Evolutionary conservation across 495 filamentous ascomycete species (phyloP).

Genomic region (Saxispiralis lemnorum): DNA sequence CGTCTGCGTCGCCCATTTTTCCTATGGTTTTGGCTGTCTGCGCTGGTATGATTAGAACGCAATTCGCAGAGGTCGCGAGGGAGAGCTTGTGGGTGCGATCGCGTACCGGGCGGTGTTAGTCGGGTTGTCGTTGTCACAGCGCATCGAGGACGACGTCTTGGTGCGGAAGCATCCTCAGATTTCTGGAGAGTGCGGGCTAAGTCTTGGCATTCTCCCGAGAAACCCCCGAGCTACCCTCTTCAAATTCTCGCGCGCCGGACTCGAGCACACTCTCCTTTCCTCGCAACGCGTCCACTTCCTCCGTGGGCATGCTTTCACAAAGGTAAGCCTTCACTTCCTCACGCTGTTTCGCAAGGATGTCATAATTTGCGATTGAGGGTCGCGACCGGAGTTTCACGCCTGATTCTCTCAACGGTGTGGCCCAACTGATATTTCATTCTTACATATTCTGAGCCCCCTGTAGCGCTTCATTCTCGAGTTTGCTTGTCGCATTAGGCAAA

Average conservation of each 20-base stretch:
- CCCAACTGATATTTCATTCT: conserved; percentile 76
- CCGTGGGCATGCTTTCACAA: not conserved
- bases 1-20: conserved; percentile 49
- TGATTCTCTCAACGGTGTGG: conserved; percentile 57
- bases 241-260: not conserved
- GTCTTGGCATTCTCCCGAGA: not conserved
- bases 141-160: not conserved
- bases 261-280: not conserved
- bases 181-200: not conserved
- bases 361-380: conserved; percentile 97
- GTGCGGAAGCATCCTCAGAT: not conserved
- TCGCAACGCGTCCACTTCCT: not conserved
- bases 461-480: too few species aligned
- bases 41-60: not conserved
- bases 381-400: conserved; percentile 64
- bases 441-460: conserved; percentile 74
- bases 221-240: not conserved
- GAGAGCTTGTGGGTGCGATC: not conserved
- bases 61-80: not conserved
- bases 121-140: not conserved
- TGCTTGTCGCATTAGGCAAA: not conserved
- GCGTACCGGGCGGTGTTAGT: not conserved
- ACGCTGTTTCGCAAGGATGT: conserved; percentile 40
- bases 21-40: conserved; percentile 1
- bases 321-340: conserved; percentile 5